Evolutionary conservation across 2,329 filamentous ascomycete species (phyloP).

Genomic region (Xylariaceae sp.): DNA sequence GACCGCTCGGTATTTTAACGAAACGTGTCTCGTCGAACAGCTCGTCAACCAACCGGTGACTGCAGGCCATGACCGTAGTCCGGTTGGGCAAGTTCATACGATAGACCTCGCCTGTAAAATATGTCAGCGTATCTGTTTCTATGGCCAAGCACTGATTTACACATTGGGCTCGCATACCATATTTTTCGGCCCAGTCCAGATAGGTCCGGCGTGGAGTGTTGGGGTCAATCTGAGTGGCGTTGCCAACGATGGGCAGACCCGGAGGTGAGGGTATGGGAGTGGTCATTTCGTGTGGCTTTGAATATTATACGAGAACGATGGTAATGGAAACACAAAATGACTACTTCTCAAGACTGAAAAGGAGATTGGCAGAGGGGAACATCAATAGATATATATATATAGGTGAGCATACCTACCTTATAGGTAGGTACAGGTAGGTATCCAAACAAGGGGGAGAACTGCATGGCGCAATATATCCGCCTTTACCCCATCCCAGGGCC

Average conservation of each 20-base stretch:
- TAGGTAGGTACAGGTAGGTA: too few species aligned
- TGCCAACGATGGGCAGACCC: constrained; percentile 60
- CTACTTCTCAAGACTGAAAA: neutral
- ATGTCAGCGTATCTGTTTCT: constrained; percentile 10
- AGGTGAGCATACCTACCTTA: too few species aligned
- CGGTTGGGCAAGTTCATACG: constrained; percentile 45
- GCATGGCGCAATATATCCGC: too few species aligned
- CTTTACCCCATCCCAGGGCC: too few species aligned
- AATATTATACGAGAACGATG: neutral
- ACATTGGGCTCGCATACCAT: constrained; percentile 45
- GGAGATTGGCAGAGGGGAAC: neutral
- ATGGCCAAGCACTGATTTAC: neutral
- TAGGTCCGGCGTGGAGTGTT: constrained; percentile 53
- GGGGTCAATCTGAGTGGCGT: constrained; percentile 56
- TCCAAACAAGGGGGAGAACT: too few species aligned
- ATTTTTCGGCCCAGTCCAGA: constrained; percentile 54
- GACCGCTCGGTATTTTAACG: constrained; percentile 47
- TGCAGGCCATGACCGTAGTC: constrained; percentile 46
- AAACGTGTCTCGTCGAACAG: constrained; percentile 63
- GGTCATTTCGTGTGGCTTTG: constrained; percentile 6
- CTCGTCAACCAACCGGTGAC: constrained; percentile 55
- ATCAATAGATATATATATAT: too few species aligned
- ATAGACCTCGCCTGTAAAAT: constrained; percentile 50
- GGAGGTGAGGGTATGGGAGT: constrained; percentile 57
- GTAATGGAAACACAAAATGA: neutral